Base-by-base conservation (phyloP, 1,139 yeast species). In the Geotrichum klebahnii region DNA sequence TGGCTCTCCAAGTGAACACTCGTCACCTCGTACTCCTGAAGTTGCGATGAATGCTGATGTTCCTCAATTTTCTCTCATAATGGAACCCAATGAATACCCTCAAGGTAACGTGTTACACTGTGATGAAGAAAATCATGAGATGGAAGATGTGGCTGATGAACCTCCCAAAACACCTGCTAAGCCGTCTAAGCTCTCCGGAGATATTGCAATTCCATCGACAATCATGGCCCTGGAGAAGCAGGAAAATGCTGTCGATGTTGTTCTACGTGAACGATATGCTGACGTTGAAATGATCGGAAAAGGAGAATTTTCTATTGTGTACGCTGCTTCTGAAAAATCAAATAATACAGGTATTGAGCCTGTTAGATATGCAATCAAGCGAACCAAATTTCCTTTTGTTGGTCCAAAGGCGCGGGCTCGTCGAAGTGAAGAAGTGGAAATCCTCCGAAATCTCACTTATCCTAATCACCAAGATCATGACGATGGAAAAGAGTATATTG, bases 261-360 rank as follows among this genome's bases (percentile, higher is more conserved):
- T 81, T 62, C 72, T 88, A 54, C 70, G 77, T 42, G 75, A 80
- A 32, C 81, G 82, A 64, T 90, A 90, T 68, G 48, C 57, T 49
- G 79, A 81, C 57, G 88, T 90, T 43, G 76, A 77, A 48, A 69
- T 82, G 46, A 73, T 89, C 46, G 96, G 96, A 3, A 73, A 78
- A 37, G 97, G 98, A 19, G 96, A 88, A 66, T 92, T 92, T 63
- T 86, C 96, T 2, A 74, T 81, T 41, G 97, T 95, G 12, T 92
- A 80, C 67, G 88, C 85, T 68, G 86, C 57, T 76, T 80, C 67
- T 78, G 83, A 62, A 71, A 78, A 59, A 33, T 50, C 58, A 8
- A 49, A 44, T 17, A 20, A 43, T 20, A 33, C 46, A 1, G 54
- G 50, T 2, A 20, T 46, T n/a, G 55, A 52, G 23, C 46, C 55